Percentiles rank a stretch among this genome's conserved stretches.
Conservation (phyloP, 2,329 filamentous ascomycete species). For the Epichloe aotearoae region DNA sequence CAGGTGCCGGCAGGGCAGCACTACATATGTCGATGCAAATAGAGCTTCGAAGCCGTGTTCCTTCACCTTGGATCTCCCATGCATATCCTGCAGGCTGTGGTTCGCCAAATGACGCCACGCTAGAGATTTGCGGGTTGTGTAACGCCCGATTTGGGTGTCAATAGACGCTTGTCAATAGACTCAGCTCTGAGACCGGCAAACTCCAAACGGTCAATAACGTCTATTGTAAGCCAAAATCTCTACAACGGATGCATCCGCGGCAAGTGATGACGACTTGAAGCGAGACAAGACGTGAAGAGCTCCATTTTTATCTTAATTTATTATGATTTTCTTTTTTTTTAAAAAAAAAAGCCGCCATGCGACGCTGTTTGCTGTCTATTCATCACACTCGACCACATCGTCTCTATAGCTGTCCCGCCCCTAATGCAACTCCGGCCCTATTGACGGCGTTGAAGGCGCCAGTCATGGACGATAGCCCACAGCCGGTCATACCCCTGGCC, state of each 20-base stretch:
- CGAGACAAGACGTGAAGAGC: no score
- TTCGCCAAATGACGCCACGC: conserved; percentile 16
- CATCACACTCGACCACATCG: not conserved
- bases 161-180: conserved; percentile 22
- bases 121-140: conserved; percentile 6
- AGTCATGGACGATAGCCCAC: not conserved
- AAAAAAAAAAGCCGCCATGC: not conserved
- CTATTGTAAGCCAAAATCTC: conserved; percentile 2
- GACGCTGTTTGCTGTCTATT: conserved; percentile 3
- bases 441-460: not conserved
- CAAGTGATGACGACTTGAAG: not conserved
- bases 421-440: not conserved
- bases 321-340: no score
- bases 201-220: conserved; percentile 2
- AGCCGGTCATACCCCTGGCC: not conserved
- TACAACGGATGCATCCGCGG: conserved; percentile 1
- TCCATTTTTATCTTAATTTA: not conserved
- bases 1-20: not conserved
- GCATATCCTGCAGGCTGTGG: not conserved
- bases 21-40: not conserved
- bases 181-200: conserved; percentile 5
- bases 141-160: conserved; percentile 20
- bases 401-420: not conserved
- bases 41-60: not conserved
- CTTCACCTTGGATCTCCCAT: not conserved